phyloP scores from a whole-genome alignment of 495 filamentous ascomycete species.

The Xylaria acuta region DNA sequence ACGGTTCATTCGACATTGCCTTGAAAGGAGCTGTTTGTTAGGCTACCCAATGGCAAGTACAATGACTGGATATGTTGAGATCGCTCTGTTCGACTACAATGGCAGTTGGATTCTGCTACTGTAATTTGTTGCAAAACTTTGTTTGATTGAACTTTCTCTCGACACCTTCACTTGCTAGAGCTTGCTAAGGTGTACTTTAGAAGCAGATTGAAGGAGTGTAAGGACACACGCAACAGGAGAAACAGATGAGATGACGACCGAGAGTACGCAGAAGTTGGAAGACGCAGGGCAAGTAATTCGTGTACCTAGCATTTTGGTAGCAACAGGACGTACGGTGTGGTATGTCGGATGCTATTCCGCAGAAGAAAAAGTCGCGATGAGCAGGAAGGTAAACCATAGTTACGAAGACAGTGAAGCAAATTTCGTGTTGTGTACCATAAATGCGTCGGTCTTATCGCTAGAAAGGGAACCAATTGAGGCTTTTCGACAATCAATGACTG shows the following conservation, averaged over 20 bases:
- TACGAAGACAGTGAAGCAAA: not conserved
- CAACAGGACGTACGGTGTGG: not conserved
- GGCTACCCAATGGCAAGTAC: not conserved
- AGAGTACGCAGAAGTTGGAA: not conserved
- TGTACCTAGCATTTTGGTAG: not conserved
- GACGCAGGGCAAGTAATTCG: not conserved
- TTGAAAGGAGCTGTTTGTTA: slow-evolving; percentile 7
- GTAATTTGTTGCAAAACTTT: not conserved
- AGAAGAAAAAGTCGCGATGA: not conserved
- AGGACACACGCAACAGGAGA: not conserved
- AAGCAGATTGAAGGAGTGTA: not conserved
- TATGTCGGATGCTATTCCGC: not conserved
- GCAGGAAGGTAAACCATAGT: not conserved
- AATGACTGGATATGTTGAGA: slow-evolving; percentile 1
- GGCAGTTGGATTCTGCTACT: slow-evolving; percentile 10
- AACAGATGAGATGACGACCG: not conserved
- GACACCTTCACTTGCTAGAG: not conserved
- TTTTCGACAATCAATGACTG: not conserved
- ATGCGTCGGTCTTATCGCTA: not conserved
- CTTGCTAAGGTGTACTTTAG: not conserved
- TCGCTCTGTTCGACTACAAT: not conserved
- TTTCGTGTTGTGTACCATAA: not conserved
- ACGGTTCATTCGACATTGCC: not conserved
- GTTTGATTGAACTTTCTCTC: not conserved
- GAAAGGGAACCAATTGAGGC: not conserved